Base-by-base conservation (phyloP, 352 stramenopile genomes). In the Phytophthora melonis region DNA sequence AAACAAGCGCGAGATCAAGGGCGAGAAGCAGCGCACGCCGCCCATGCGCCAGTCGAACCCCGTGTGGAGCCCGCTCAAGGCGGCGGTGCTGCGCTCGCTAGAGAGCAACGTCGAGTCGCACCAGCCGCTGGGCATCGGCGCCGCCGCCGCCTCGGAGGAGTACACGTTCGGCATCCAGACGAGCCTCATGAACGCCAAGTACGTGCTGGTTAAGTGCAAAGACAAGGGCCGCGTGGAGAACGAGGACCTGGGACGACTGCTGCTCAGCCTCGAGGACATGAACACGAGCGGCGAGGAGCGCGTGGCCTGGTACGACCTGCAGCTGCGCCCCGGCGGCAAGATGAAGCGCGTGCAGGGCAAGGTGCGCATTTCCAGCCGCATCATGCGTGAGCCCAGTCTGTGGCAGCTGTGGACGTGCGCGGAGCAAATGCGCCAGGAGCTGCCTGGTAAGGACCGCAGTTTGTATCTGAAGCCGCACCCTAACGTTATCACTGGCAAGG, bases 261-360 rank as follows among this genome's bases (percentile, higher is more conserved):
- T 96, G 56, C 81, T 96, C 5, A 93, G 86, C 69, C 68, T 96
- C 0, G 90, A 96, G 57, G 88, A 96, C 60, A 77, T 96, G 50
- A 93, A 95, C 74, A 95, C 88, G 7, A 93, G 81, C 58, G 90
- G 88, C 11, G 85, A 95, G 64, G 90, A 96, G 63, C 82, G 87
- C 36, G 86, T 94, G 10, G 86, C 87, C 27, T 96, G 88, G 88
- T 96, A 96, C 77, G 90, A 96, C 65, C 74, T 96, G 67, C 90
- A 96, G 67, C 59, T 95, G 57, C 79, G 89, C 21, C 86, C 87
- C 5, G 85, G 87, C n/a, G 84, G 88, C 18, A 93, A 91, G 62
- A 94, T 95, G 88, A 96, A 95, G 68, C 80, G 88, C 54, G 88
- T 95, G 50, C 87, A 95, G 71, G 90, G 90, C 9, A 94, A 94